Conservation (phyloP, 768 basidiomycete genomes). For the Boletus huronensis region DNA sequence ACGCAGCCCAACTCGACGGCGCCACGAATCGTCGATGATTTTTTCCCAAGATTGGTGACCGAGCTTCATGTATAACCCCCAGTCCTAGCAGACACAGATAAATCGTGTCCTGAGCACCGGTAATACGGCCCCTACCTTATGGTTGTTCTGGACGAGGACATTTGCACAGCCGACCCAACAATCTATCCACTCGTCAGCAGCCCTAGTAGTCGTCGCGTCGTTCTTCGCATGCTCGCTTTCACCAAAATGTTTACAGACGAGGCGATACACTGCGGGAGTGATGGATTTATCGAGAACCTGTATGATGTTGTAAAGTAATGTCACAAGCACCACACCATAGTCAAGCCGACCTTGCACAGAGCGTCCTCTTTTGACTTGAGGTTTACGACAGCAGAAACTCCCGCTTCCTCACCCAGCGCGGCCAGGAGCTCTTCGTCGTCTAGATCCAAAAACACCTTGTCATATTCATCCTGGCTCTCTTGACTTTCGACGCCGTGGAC, state of each 20-base stretch:
- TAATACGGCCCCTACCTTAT: constrained; percentile 34
- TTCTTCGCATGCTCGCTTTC: constrained; percentile 25
- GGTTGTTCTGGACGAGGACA: constrained; percentile 52
- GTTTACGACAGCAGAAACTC: constrained; percentile 22
- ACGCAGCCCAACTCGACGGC: constrained; percentile 57
- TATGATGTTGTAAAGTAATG: neutral
- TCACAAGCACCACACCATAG: neutral
- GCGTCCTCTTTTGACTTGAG: constrained; percentile 43
- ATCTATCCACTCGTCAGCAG: constrained; percentile 57
- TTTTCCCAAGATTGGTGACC: constrained; percentile 53
- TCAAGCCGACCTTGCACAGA: constrained; percentile 45
- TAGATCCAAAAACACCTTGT: constrained; percentile 53
- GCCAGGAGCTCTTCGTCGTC: constrained; percentile 59
- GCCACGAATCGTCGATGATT: constrained; percentile 48
- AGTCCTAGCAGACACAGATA: constrained; percentile 41
- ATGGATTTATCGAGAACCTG: constrained; percentile 51
- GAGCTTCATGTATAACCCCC: constrained; percentile 54
- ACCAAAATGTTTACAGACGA: constrained; percentile 48
- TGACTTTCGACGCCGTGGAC: constrained; percentile 40
- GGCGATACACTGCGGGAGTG: constrained; percentile 51
- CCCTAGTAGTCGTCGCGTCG: constrained; percentile 24
- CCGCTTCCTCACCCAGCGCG: constrained; percentile 42
- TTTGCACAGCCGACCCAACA: constrained; percentile 74
- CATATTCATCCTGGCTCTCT: constrained; percentile 81
- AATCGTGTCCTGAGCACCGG: neutral